phyloP scores from a whole-genome alignment of 257 asterid genomes.

The Catharanthus roseus region DNA sequence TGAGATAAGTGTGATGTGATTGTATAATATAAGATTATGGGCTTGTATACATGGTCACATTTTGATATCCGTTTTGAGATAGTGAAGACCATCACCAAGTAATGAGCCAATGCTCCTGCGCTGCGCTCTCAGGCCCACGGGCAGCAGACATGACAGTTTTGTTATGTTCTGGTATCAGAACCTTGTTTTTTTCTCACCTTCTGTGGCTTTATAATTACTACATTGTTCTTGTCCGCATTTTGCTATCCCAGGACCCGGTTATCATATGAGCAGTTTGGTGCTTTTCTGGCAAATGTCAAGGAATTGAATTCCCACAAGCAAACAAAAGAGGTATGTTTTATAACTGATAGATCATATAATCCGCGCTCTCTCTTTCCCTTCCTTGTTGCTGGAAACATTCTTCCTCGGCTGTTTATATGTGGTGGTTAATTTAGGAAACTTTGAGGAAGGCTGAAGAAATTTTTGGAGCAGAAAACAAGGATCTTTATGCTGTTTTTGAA shows the following conservation, averaged over 20 bases:
- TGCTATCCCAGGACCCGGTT: conserved; percentile 53
- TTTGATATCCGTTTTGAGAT: no score
- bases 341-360: neutral
- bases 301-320: conserved; percentile 89
- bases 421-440: conserved; percentile 48
- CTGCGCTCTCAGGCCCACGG: no score
- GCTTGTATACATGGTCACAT: no score
- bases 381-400: neutral
- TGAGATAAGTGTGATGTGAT: no score
- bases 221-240: neutral
- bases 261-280: conserved; percentile 85
- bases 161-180: neutral
- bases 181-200: neutral
- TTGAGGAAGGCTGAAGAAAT: conserved; percentile 78
- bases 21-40: no score
- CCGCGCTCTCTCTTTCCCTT: no score
- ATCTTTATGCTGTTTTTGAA: conserved; percentile 72
- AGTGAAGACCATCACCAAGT: no score
- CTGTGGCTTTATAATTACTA: no score
- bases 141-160: no score
- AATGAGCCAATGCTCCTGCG: neutral
- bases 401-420: conserved; percentile 8
- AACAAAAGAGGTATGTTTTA: conserved; percentile 64
- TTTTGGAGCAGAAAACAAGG: conserved; percentile 85
- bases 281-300: conserved; percentile 92